Percentiles rank a stretch among this genome's conserved stretches.
phyloP scores from a whole-genome alignment of 2,329 filamentous ascomycete genomes.

The Exophiala xenobiotica region DNA sequence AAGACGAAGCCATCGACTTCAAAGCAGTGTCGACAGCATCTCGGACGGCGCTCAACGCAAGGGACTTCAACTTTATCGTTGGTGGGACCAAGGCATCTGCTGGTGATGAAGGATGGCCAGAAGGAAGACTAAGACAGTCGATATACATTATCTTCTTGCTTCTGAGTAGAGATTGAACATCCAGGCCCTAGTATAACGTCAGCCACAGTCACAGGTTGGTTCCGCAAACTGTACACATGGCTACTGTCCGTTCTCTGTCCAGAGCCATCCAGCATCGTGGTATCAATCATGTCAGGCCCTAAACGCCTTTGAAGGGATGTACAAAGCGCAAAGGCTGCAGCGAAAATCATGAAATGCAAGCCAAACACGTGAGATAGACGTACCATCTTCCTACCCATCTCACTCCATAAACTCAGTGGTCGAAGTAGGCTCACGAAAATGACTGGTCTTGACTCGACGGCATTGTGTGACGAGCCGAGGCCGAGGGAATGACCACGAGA shows the following conservation, averaged over 20 bases:
- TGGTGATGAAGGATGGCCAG: background rate
- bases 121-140: slow-evolving; percentile 64
- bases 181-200: slow-evolving; percentile 28
- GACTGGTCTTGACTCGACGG: slow-evolving; percentile 46
- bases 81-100: background rate
- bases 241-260: too few species aligned
- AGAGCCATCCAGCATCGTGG: too few species aligned
- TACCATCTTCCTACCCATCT: slow-evolving; percentile 64
- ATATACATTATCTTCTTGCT: slow-evolving; percentile 68
- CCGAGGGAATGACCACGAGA: background rate
- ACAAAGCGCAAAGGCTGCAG: background rate
- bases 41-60: slow-evolving; percentile 19
- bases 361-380: slow-evolving; percentile 28
- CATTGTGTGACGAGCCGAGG: background rate
- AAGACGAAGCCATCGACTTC: slow-evolving; percentile 3
- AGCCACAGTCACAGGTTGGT: too few species aligned
- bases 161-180: slow-evolving; percentile 42
- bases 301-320: too few species aligned
- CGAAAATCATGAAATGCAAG: background rate
- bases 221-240: too few species aligned
- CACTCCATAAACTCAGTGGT: slow-evolving; percentile 75
- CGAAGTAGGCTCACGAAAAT: slow-evolving; percentile 81
- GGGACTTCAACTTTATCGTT: slow-evolving; percentile 16
- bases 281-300: too few species aligned
- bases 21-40: slow-evolving; percentile 10